A percentile compares a stretch with the other conserved stretches of the same genome.
Evolutionary conservation across 2,329 filamentous ascomycete genomes (phyloP).

Genomic region (Chaetomium globosum): DNA sequence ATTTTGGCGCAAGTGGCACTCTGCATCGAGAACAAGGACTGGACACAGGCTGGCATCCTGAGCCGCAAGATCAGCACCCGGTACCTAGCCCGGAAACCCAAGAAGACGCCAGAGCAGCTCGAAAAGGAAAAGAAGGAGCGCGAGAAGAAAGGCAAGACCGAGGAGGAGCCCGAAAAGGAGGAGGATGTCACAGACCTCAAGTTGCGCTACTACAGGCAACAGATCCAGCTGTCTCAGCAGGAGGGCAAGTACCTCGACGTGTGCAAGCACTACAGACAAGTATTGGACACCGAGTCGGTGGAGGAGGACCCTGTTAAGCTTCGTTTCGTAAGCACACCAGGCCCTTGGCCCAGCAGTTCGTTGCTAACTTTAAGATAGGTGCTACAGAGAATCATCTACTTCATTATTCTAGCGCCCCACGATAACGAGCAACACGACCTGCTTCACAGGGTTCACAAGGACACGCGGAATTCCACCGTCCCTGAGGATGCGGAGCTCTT

Average conservation of each 20-base stretch:
- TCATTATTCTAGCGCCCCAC: conserved; percentile 91
- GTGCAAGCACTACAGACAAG: conserved; percentile 97
- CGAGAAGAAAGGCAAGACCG: conserved; percentile 75
- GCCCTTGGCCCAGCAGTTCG: neutral
- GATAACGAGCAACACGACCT: conserved; percentile 99
- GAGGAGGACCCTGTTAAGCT: conserved; percentile 87
- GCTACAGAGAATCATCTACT: conserved; percentile 94
- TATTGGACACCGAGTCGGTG: conserved; percentile 92
- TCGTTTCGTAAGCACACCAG: conserved; percentile 66
- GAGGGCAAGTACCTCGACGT: conserved; percentile 96
- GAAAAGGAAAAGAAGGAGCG: conserved; percentile 88
- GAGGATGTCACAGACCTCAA: conserved; percentile 97
- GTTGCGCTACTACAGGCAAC: conserved; percentile 94
- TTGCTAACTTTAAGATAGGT: conserved; percentile 55
- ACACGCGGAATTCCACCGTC: conserved; percentile 77
- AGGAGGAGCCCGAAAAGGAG: conserved; percentile 74
- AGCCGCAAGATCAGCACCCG: conserved; percentile 95
- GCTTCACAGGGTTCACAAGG: conserved; percentile 86
- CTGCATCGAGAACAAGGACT: conserved; percentile 94
- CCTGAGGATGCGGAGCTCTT: conserved; percentile 81
- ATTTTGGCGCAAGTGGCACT: conserved; percentile 92
- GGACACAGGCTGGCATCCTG: conserved; percentile 92
- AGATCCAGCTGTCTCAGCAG: conserved; percentile 93
- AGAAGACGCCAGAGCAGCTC: conserved; percentile 85
- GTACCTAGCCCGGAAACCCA: conserved; percentile 86